Conservation (phyloP, 202 grass and related monocot species). For the Zoysia matrella region DNA sequence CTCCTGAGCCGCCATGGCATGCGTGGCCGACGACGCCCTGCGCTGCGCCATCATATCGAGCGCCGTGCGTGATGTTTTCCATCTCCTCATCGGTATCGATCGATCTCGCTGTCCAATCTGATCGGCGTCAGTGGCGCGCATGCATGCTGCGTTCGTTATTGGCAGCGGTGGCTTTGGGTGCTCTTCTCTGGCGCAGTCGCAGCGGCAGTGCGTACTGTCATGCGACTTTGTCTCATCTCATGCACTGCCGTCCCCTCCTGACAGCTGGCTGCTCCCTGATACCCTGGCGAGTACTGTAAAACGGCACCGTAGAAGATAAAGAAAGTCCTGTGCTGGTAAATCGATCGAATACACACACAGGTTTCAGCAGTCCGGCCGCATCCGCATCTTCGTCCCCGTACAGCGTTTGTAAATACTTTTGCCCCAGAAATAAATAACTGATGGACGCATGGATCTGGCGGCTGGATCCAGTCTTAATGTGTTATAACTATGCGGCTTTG, state of each 20-base stretch:
- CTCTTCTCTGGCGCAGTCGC: neutral
- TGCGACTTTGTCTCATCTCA: slow-evolving; percentile 47
- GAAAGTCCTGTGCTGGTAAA: neutral
- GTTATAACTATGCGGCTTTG: neutral
- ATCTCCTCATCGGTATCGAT: slow-evolving; percentile 6
- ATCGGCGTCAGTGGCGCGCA: slow-evolving; percentile 42
- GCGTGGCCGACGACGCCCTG: neutral
- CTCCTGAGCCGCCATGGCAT: neutral
- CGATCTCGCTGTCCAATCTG: slow-evolving; percentile 34
- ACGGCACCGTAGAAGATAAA: neutral
- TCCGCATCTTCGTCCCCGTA: neutral
- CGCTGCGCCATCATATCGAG: slow-evolving; percentile 17
- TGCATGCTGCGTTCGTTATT: slow-evolving; percentile 37
- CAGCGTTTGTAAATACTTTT: neutral
- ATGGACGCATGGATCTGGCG: neutral
- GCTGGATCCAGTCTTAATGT: slow-evolving; percentile 24
- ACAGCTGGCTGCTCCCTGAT: neutral
- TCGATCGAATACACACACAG: neutral
- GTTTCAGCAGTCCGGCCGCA: neutral
- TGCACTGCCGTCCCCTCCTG: slow-evolving; percentile 10
- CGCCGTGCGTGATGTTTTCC: slow-evolving; percentile 15
- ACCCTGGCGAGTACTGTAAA: neutral
- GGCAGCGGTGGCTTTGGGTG: slow-evolving; percentile 38
- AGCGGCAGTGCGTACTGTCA: slow-evolving; percentile 4
- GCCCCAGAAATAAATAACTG: neutral